Conservation (phyloP, 768 basidiomycete species). For the Podaxis sp. region DNA sequence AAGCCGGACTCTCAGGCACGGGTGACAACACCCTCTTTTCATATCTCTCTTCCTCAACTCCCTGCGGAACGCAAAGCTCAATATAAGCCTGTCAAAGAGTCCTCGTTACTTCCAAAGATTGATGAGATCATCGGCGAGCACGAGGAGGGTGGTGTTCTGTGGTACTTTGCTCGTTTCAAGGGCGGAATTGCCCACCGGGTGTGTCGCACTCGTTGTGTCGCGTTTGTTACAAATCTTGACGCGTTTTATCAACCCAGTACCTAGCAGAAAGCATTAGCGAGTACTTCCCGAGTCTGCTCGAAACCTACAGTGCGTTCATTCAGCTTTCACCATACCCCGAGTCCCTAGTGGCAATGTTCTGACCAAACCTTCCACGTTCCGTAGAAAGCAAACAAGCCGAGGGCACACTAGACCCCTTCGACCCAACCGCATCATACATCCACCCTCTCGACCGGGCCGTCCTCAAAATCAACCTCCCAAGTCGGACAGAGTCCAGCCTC, state of each 20-base stretch:
- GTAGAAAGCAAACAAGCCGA: constrained; percentile 47
- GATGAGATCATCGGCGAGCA: constrained; percentile 63
- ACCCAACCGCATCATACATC: constrained; percentile 58
- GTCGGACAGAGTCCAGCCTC: constrained; percentile 22
- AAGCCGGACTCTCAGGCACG: background rate
- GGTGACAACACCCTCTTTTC: constrained; percentile 22
- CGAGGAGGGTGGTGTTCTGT: constrained; percentile 34
- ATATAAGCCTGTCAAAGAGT: constrained; percentile 38
- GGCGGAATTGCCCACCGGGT: constrained; percentile 64
- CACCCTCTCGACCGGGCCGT: constrained; percentile 60
- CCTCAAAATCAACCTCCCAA: constrained; percentile 32
- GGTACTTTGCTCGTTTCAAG: constrained; percentile 60
- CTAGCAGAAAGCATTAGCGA: constrained; percentile 36
- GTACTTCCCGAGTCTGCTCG: constrained; percentile 45
- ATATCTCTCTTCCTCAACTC: constrained; percentile 39
- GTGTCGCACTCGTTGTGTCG: constrained; percentile 21
- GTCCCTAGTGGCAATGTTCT: background rate
- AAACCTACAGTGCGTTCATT: constrained; percentile 52
- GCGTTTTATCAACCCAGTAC: constrained; percentile 39
- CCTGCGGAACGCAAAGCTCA: constrained; percentile 35
- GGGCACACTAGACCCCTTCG: constrained; percentile 50
- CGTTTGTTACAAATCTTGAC: constrained; percentile 22
- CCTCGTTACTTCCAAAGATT: constrained; percentile 29
- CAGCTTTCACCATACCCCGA: background rate
- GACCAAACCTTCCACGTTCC: background rate